Evolutionary conservation across 1,139 yeast species (phyloP), one percentile per base, ranked within the genome.

Genomic region (Diutina rugosa): DNA sequence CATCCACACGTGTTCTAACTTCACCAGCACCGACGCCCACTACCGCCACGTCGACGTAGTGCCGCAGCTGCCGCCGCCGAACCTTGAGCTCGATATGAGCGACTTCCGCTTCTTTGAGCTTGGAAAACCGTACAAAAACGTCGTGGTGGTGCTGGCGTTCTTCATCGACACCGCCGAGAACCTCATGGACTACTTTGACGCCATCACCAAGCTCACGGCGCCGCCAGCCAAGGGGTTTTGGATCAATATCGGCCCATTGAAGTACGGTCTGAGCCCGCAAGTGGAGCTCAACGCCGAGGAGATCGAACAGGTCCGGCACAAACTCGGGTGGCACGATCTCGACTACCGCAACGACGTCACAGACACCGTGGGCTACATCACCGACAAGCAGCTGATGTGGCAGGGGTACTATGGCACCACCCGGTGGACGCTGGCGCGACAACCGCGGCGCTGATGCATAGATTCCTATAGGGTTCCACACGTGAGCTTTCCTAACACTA

Each of bases 131-230:
- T 74, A 72, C 56, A 76, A 78, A n/a, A 77, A 77, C 58, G 72
- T 85, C 18, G 77, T 85, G 9, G 74, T 90, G 0, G 82, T 86
- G 2, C 80, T 93, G 0, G 86, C 86, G 2, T 90, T 85, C 65
- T 88, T 90, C 67, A 74, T 90, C 29, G 97, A 90, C 65, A 90
- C 97, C 0, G 96, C 97, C 0, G 95, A 89, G 63, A 88, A 89
- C 63, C 66, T 88, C 54, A 74, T 90, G 61, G 85, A 82, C 46
- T 90, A 90, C 65, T 68, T 90, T 54, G 87, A 85, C 56, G 69
- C 84, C 1, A 81, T 90, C 46, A 77, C 77, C 56, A 64, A 69
- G 14, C 66, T 87, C 55, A 66, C 78, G 2, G 4, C 12, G n/a
- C 63, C 66, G 4, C 75, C 76, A n/a, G 70, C 70, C 3, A 73